Percentiles rank a stretch among this genome's conserved stretches.
Evolutionary conservation across 2,329 filamentous ascomycete genomes (phyloP).

Genomic region (Stemphylium lycopersici): DNA sequence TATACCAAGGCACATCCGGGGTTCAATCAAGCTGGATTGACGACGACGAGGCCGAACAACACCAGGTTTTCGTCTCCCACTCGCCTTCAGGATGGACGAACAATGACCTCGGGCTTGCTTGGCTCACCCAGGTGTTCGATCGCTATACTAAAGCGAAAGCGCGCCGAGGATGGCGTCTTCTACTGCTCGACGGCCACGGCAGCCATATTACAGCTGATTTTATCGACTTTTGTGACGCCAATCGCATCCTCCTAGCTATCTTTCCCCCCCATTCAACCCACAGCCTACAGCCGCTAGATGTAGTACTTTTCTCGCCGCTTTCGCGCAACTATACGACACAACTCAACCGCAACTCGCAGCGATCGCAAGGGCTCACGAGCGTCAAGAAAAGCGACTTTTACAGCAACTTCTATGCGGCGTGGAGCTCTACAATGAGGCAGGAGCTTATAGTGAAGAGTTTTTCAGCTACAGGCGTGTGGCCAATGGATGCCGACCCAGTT

Average conservation of each 20-base stretch:
- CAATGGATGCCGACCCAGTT: not conserved
- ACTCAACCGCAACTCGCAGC: not conserved
- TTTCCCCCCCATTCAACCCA: not conserved
- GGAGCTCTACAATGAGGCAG: not conserved
- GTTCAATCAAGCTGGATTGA: constrained; percentile 13
- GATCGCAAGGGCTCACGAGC: not conserved
- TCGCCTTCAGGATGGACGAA: not conserved
- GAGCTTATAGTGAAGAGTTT: not conserved
- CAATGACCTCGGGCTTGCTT: not conserved
- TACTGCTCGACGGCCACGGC: not conserved
- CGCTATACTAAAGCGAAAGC: not conserved
- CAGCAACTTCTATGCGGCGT: not conserved
- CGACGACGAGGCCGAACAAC: not conserved
- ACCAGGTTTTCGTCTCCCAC: not conserved
- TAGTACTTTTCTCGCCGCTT: not conserved
- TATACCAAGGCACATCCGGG: constrained; percentile 2
- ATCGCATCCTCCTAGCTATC: not conserved
- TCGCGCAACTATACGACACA: not conserved
- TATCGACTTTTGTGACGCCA: not conserved
- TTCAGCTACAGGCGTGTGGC: not conserved
- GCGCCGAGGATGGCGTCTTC: not conserved
- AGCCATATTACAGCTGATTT: not conserved
- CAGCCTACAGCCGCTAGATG: not conserved
- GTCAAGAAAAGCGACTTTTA: not conserved
- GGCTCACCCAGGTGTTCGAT: not conserved